Evolutionary conservation across 352 stramenopile species (phyloP), one percentile per base, ranked within the genome.

Genomic region (Pythium scleroteichum): DNA sequence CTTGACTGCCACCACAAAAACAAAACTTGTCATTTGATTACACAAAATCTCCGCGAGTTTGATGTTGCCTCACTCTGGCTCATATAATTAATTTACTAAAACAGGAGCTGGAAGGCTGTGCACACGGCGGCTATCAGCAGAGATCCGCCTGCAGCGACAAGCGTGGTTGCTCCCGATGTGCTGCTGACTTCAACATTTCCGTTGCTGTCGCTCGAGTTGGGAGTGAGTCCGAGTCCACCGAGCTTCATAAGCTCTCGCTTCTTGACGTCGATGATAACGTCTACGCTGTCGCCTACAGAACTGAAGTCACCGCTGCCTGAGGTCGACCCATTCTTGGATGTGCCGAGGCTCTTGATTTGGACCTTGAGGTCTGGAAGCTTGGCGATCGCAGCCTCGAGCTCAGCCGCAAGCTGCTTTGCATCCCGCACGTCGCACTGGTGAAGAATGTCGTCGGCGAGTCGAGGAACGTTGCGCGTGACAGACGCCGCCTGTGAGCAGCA

Each of bases 251-350:
- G 45, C 50, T 76, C 72, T 33, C 72, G 68, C 59, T 75, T 76
- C 56, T 79, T 79, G 23, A 79, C 72, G 42, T 77, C 69, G 44
- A 79, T 75, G 49, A 79, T 64, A 10, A 79, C 65, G 49, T 79
- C 72, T 10, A 79, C 62, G 23, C 45, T 56, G 26, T 44, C 63
- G 13, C 40, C 56, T 0, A 50, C 46, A 3, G 29, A n/a, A 3
- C 27, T 8, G 4, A 42, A 40, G 24, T 29, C 26, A 2, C 26
- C 26, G 29, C 24, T 53, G 5, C 48, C 24, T 0, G 52, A 50
- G 22, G 47, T n/a, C 1, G 63, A 64, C 9, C 23, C 22, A 13
- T 33, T 26, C 12, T 45, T 20, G 19, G 16, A 38, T 7, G 26
- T 35, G 6, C 42, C 44, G 4, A 70, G 16, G 40, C 55, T 65